A percentile compares a stretch with the other conserved stretches of the same genome.
These are phyloP conservation scores for Manihot esculenta DNA, from an alignment of 441 rosid species.

Conservation along the genomic window DNA sequence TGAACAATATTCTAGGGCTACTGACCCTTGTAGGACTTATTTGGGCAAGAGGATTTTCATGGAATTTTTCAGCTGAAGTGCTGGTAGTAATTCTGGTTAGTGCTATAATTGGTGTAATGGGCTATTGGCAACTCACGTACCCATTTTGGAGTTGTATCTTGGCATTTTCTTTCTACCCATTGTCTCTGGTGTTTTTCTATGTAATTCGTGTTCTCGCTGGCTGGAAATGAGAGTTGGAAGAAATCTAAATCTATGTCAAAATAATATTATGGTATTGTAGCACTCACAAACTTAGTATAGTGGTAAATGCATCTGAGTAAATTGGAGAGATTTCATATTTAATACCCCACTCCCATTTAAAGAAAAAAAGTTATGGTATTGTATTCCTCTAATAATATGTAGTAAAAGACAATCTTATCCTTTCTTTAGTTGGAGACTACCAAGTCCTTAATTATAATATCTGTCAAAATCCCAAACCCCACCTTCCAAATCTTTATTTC, in stretches of 20 bases:
- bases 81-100: conserved; percentile 23
- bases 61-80: conserved; percentile 44
- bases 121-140: conserved; percentile 25
- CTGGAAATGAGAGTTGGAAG: conserved; percentile 6
- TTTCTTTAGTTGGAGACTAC: too few relatives aligned
- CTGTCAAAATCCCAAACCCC: too few relatives aligned
- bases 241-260: not conserved
- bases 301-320: too few relatives aligned
- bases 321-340: too few relatives aligned
- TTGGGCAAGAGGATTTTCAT: conserved; percentile 26
- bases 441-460: too few relatives aligned
- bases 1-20: conserved; percentile 33
- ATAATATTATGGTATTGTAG: too few relatives aligned
- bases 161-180: conserved; percentile 36
- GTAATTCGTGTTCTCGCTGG: conserved; percentile 23
- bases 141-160: conserved; percentile 35
- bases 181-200: conserved; percentile 31
- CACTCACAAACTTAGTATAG: too few relatives aligned
- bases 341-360: too few relatives aligned
- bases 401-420: too few relatives aligned
- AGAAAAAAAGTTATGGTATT: too few relatives aligned
- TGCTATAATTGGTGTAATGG: conserved; percentile 23
- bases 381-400: too few relatives aligned
- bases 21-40: conserved; percentile 28
- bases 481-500: too few relatives aligned